Conservation (phyloP, 257 asterid species). For the Cinchona pubescens region DNA sequence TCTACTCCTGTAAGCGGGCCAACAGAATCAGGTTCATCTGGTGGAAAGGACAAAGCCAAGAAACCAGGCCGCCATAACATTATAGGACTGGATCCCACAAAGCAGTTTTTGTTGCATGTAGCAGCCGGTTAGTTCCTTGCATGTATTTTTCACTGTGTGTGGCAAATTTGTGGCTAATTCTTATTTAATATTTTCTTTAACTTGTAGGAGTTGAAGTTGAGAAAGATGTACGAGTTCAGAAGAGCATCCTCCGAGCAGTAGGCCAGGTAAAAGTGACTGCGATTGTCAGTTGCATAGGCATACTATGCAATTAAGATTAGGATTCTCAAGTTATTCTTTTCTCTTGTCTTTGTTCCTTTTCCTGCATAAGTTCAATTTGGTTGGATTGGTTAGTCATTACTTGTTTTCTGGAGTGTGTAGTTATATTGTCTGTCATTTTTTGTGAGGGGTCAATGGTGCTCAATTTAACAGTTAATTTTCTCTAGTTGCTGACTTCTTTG, state of each 20-base stretch:
- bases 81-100: slow-evolving; percentile 87
- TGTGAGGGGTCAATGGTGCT: background rate
- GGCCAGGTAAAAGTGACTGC: slow-evolving; percentile 58
- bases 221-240: slow-evolving; percentile 77
- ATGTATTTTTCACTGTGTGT: slow-evolving; percentile 13
- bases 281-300: background rate
- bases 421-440: background rate
- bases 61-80: slow-evolving; percentile 70
- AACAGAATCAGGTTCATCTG: slow-evolving; percentile 78
- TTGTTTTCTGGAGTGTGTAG: background rate
- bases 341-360: background rate
- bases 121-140: slow-evolving; percentile 68
- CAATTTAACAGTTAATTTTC: background rate
- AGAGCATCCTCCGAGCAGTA: slow-evolving; percentile 83
- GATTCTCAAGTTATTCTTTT: background rate
- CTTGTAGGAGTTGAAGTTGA: slow-evolving; percentile 76
- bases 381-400: background rate
- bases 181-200: slow-evolving; percentile 23
- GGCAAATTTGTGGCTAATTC: slow-evolving; percentile 15
- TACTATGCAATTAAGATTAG: background rate
- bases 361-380: background rate
- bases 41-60: slow-evolving; percentile 89
- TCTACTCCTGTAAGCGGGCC: slow-evolving; percentile 83
- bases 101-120: slow-evolving; percentile 79
- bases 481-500: background rate